Evolutionary conservation across 164 flowering plant genomes (phyloP).

Genomic region (Liquidambar formosana): DNA sequence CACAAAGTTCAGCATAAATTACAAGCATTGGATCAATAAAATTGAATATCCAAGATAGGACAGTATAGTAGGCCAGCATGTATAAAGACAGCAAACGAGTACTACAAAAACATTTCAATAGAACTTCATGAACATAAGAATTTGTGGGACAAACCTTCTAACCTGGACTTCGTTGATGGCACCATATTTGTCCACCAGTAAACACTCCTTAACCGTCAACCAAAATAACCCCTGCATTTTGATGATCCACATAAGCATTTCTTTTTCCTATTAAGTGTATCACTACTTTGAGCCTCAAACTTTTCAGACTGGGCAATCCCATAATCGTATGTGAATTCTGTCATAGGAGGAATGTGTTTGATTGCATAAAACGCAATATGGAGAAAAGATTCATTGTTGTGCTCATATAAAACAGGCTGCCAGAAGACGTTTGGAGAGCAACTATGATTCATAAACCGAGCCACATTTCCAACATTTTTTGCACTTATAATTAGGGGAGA

Average conservation of each 20-base stretch:
- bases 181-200: too few relatives aligned
- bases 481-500: constrained; percentile 18
- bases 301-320: constrained; percentile 19
- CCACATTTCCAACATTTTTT: constrained; percentile 24
- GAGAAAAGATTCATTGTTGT: constrained; percentile 11
- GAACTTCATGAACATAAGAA: too few relatives aligned
- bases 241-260: constrained; percentile 41
- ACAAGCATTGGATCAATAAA: too few relatives aligned
- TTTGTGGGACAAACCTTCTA: too few relatives aligned
- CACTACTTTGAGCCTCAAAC: neutral
- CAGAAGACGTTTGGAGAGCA: constrained; percentile 24
- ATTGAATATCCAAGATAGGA: too few relatives aligned
- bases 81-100: too few relatives aligned
- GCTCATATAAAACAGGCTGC: constrained; percentile 20
- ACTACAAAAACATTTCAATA: too few relatives aligned
- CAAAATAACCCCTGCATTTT: constrained; percentile 39
- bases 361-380: constrained; percentile 27
- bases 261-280: constrained; percentile 12
- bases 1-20: too few relatives aligned
- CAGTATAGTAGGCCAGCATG: too few relatives aligned
- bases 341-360: constrained; percentile 26
- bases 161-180: too few relatives aligned
- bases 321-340: constrained; percentile 49
- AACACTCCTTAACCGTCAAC: too few relatives aligned
- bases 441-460: constrained; percentile 34